Evolutionary conservation across 2,329 filamentous ascomycete genomes (phyloP).

Genomic region (Trichocomaceae sp.): DNA sequence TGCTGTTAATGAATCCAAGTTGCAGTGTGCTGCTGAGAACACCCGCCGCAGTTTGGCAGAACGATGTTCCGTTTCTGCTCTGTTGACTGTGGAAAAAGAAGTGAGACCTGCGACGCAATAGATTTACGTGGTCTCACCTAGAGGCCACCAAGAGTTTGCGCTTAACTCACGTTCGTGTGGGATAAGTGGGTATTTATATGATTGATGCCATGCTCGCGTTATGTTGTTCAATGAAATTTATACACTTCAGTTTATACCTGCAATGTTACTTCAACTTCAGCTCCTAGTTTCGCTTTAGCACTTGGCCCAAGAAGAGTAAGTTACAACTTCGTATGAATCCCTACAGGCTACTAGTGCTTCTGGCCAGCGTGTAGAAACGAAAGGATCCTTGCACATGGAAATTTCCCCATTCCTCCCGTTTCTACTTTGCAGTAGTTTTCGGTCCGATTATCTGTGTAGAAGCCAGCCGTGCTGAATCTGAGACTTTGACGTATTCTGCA

Average conservation of each 20-base stretch:
- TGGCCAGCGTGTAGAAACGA: background rate
- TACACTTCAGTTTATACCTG: background rate
- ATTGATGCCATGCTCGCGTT: background rate
- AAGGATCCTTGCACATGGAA: too few species aligned
- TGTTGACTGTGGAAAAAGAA: slow-evolving; percentile 18
- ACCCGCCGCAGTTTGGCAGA: slow-evolving; percentile 15
- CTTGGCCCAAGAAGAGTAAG: background rate
- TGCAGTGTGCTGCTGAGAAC: background rate
- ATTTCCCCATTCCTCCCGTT: background rate
- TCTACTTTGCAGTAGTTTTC: background rate
- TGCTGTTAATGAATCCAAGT: slow-evolving; percentile 14
- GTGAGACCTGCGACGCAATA: slow-evolving; percentile 14
- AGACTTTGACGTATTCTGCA: too few species aligned
- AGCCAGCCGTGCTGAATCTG: too few species aligned
- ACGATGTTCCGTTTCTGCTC: slow-evolving; percentile 21
- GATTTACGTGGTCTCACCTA: background rate
- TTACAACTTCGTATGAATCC: background rate
- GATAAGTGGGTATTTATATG: background rate
- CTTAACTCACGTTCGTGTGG: background rate
- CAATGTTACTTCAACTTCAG: background rate
- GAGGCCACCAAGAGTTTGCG: background rate
- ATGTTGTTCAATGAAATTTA: background rate
- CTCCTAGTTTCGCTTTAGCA: background rate
- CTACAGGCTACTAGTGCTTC: background rate
- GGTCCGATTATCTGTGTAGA: background rate